These are phyloP conservation scores for Aspergillus unguis DNA, from an alignment of 2,329 filamentous ascomycete species.

Conservation along the genomic window DNA sequence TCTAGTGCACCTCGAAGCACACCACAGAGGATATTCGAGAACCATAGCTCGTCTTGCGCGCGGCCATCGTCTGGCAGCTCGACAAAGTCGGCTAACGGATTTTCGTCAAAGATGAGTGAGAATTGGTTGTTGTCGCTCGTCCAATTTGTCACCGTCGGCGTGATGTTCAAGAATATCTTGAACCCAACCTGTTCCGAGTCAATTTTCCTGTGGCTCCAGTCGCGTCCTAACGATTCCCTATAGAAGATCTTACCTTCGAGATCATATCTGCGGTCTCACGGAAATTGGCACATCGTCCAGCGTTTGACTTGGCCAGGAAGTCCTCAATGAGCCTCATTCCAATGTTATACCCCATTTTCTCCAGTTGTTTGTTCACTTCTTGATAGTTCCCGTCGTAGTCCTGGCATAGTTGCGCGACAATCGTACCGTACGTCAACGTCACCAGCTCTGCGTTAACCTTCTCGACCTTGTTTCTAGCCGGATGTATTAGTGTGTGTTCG, in stretches of 20 bases:
- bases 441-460: slow-evolving; percentile 98
- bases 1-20: slow-evolving; percentile 87
- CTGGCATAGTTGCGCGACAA: slow-evolving; percentile 93
- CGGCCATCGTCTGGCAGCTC: slow-evolving; percentile 93
- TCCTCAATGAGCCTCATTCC: slow-evolving; percentile 94
- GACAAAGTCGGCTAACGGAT: slow-evolving; percentile 94
- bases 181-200: slow-evolving; percentile 71
- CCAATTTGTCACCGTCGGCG: slow-evolving; percentile 91
- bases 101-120: slow-evolving; percentile 93
- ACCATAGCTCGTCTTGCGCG: slow-evolving; percentile 96
- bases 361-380: slow-evolving; percentile 95
- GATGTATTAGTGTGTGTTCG: slow-evolving; percentile 16
- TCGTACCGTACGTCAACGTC: slow-evolving; percentile 94
- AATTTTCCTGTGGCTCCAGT: slow-evolving; percentile 7
- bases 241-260: slow-evolving; percentile 62
- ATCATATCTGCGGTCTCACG: slow-evolving; percentile 96
- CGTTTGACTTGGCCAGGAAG: slow-evolving; percentile 92
- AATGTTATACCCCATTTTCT: slow-evolving; percentile 99
- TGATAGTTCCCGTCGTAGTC: slow-evolving; percentile 92
- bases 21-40: slow-evolving; percentile 94
- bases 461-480: slow-evolving; percentile 77
- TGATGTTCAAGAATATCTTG: slow-evolving; percentile 98
- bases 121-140: slow-evolving; percentile 95
- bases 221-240: not conserved
- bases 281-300: slow-evolving; percentile 85